Evolutionary conservation across 139 green algal species (phyloP), one percentile per base, ranked within the genome.

Genomic region (Tetradesmus obliquus): DNA sequence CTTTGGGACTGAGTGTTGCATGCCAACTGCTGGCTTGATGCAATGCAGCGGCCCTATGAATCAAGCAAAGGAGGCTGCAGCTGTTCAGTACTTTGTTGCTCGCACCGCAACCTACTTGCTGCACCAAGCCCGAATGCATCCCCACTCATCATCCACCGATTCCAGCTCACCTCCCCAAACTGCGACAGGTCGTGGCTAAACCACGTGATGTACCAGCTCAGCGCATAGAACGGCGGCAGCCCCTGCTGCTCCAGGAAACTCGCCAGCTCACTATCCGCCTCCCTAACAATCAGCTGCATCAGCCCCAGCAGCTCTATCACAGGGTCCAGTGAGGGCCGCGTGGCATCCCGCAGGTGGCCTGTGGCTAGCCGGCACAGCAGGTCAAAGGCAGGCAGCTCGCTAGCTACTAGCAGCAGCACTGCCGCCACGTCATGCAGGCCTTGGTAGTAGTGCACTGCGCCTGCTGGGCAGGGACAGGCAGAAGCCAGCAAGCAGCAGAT

Each of bases 361-460:
- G 19, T 91, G 0, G 88, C 88, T 60, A 99, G 94, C 2, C 81
- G 91, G 17, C 84, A 88, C 86, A 99, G 93, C 89, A 97, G 85
- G 20, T 89, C 71, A 55, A 96, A 96, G 55, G 92, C 92, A 1
- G 82, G 51, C 4, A 22, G 60, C 88, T 97, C 95, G 12, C 84
- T 84, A 17, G 93, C 71, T 17, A 94, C 91, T 81, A 99, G 93
- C 55, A 99, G 93, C 89, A 99, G 94, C 86, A 99, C 97, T 0
- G 95, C 95, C 19, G 97, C 97, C 4, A 99, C 93, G 87, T 99
- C 97, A 86, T 99, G 97, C 54, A 99, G 92, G 8, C 97, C 97
- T 92, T 98, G 96, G 92, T 98, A 98, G 92, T 99, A 99, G 89
- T 93, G 94, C 6, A 98, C 93, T 12, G 94, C 90, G 9, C 92